Percentiles rank a stretch among this genome's conserved stretches.
phyloP scores from a whole-genome alignment of 805 yeast genomes.

The Komagataella pastoris region DNA sequence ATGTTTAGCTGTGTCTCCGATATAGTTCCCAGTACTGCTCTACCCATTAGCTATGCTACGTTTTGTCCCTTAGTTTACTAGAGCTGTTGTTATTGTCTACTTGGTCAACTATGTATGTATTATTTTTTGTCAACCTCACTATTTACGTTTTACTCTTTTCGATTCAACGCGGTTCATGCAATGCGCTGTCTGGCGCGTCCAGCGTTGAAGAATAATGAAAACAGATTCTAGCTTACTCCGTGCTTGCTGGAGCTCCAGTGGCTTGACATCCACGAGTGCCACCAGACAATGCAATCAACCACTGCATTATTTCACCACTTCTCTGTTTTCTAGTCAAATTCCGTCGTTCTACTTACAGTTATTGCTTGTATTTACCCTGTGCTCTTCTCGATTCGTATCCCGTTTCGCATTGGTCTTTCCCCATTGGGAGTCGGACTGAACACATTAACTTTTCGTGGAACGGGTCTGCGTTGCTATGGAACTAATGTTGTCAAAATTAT shows the following conservation, averaged over 20 bases:
- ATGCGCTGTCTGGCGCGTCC: not conserved
- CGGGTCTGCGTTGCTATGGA: not conserved
- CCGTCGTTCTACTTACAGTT: not conserved
- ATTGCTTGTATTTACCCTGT: no score
- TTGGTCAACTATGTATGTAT: not conserved
- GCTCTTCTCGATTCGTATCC: no score
- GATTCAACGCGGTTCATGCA: not conserved
- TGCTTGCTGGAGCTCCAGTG: no score
- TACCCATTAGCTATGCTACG: not conserved
- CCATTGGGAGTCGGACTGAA: not conserved
- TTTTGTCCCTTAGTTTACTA: not conserved
- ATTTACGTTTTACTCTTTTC: not conserved
- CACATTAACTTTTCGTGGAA: not conserved
- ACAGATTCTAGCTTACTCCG: no score
- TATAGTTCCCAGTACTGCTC: slow-evolving; percentile 6
- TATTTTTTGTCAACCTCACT: not conserved
- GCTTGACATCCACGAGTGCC: no score
- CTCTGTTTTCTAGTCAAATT: not conserved
- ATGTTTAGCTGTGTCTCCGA: slow-evolving; percentile 7
- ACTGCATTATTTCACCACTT: no score
- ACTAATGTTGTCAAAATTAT: not conserved
- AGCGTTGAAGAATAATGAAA: not conserved
- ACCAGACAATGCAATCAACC: no score
- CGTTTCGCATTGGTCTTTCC: not conserved
- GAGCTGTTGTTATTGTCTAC: not conserved